phyloP scores from a whole-genome alignment of 106 monocot genomes.

The Cymbidium sinense region DNA sequence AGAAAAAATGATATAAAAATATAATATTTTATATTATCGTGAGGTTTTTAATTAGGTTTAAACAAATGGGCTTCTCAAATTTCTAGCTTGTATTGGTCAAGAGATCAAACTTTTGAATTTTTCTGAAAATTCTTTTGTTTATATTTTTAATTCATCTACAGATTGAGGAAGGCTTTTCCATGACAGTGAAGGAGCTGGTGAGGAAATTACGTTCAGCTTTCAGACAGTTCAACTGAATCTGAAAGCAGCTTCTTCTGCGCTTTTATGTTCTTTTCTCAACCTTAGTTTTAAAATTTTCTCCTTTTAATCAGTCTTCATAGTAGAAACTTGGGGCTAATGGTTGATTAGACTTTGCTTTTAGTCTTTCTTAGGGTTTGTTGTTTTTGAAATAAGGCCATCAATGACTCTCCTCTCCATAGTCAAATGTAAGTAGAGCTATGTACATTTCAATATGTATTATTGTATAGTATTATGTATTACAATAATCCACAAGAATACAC shows the following conservation, averaged over 20 bases:
- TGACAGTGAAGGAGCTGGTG: slow-evolving; percentile 13
- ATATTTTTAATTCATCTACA: neutral
- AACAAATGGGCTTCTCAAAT: too few relatives aligned
- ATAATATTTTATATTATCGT: too few relatives aligned
- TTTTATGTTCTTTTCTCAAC: neutral
- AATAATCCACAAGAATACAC: neutral
- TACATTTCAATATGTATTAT: neutral
- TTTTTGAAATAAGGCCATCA: neutral
- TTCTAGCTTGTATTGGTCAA: neutral
- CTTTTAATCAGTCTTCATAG: neutral
- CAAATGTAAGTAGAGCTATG: neutral
- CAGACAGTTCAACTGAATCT: slow-evolving; percentile 4
- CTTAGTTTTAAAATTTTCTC: neutral
- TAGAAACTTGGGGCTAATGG: slow-evolving; percentile 1
- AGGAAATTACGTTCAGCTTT: neutral
- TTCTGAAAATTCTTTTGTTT: neutral
- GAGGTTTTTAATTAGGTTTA: too few relatives aligned
- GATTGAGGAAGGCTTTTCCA: slow-evolving; percentile 12
- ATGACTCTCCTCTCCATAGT: neutral
- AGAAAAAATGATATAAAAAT: too few relatives aligned
- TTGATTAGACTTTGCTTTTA: neutral
- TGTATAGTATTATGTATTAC: neutral
- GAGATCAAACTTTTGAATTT: neutral
- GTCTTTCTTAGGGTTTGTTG: neutral
- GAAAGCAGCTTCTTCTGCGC: neutral